phyloP scores from a whole-genome alignment of 345 rosid genomes.

The Limnanthes douglasii region DNA sequence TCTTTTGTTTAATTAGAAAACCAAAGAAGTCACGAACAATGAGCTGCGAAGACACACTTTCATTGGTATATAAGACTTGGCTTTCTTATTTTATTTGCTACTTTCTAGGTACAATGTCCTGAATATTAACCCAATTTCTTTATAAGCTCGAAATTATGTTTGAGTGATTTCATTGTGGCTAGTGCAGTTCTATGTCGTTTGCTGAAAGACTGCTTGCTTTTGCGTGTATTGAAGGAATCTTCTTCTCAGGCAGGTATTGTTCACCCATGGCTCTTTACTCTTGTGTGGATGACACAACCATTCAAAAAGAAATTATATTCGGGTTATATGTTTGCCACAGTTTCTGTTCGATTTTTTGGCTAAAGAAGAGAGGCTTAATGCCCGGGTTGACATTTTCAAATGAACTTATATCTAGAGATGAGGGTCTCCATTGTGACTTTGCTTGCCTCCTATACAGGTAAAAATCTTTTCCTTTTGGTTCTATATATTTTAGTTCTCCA shows the following conservation, averaged over 20 bases:
- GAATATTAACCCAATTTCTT: too few species aligned
- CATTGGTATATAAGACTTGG: too few species aligned
- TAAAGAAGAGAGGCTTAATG: slow-evolving; percentile 92
- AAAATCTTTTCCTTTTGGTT: background rate
- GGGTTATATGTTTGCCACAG: slow-evolving; percentile 20
- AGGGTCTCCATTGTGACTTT: slow-evolving; percentile 91
- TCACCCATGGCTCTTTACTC: background rate
- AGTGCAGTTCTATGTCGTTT: slow-evolving; percentile 56
- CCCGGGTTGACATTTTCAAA: slow-evolving; percentile 92
- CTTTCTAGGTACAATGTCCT: background rate
- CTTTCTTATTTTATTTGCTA: background rate
- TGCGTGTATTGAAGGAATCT: slow-evolving; percentile 85
- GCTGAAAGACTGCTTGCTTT: slow-evolving; percentile 80
- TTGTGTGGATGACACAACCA: background rate
- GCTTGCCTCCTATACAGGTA: slow-evolving; percentile 88
- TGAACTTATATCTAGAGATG: slow-evolving; percentile 89
- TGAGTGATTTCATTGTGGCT: background rate
- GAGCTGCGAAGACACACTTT: too few species aligned
- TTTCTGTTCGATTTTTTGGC: slow-evolving; percentile 95
- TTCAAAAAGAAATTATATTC: background rate
- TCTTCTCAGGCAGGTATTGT: slow-evolving; percentile 86
- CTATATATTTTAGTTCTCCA: too few species aligned
- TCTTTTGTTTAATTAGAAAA: too few species aligned
- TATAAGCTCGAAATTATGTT: too few species aligned
- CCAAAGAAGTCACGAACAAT: too few species aligned